These are phyloP conservation scores for Gossypium trilobum DNA, from an alignment of 441 rosid species.

Conservation along the genomic window DNA sequence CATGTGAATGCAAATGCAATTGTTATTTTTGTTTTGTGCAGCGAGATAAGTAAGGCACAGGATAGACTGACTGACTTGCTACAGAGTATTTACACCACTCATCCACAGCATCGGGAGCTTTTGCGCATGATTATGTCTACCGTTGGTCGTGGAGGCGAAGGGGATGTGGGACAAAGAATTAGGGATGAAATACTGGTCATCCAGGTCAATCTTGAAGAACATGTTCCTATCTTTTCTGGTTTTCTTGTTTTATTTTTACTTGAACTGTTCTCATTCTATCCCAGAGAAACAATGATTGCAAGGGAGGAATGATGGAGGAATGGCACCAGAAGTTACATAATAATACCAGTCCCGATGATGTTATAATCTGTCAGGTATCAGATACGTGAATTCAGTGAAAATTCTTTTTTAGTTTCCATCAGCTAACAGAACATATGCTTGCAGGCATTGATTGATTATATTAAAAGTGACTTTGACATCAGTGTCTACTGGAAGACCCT, in stretches of 20 bases:
- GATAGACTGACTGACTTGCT: conserved; percentile 83
- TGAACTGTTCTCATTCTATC: conserved; percentile 23
- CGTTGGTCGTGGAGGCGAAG: conserved; percentile 98
- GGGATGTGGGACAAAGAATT: conserved; percentile 97
- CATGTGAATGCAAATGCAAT: not conserved
- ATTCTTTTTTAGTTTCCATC: conserved; percentile 6
- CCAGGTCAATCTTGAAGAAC: conserved; percentile 49
- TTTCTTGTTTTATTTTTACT: conserved; percentile 13
- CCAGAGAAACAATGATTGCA: conserved; percentile 92
- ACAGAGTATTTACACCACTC: conserved; percentile 46
- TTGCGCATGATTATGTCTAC: conserved; percentile 85
- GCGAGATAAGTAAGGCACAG: conserved; percentile 95
- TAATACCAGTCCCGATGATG: conserved; percentile 98
- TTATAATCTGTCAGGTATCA: conserved; percentile 88
- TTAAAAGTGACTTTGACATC: conserved; percentile 69
- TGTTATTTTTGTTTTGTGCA: conserved; percentile 31
- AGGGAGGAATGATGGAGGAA: conserved; percentile 99
- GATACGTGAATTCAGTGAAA: conserved; percentile 15
- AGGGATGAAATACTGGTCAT: conserved; percentile 94
- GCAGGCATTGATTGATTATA: conserved; percentile 84
- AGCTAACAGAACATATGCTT: conserved; percentile 17
- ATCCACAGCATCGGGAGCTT: conserved; percentile 67
- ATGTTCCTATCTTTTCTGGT: conserved; percentile 15
- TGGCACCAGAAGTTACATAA: conserved; percentile 99
- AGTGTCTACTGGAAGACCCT: conserved; percentile 91